Evolutionary conservation across 306 rosid species (phyloP).

Genomic region (Coriaria nepalensis): DNA sequence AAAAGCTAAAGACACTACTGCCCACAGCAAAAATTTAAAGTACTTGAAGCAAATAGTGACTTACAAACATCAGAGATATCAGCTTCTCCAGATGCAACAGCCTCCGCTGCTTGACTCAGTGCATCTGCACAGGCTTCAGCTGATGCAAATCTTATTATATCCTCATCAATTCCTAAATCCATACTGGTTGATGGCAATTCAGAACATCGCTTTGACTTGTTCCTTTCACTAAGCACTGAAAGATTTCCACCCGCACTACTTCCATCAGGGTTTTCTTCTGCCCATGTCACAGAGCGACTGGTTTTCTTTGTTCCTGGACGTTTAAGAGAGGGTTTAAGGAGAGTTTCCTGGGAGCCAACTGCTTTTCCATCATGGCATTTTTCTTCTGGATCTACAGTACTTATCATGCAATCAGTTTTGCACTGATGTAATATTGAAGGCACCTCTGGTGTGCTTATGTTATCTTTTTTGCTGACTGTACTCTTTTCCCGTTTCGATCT

Average conservation of each 20-base stretch:
- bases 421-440: constrained; percentile 30
- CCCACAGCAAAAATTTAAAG: constrained; percentile 1
- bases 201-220: constrained; percentile 11
- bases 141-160: constrained; percentile 26
- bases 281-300: constrained; percentile 78
- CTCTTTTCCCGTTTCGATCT: constrained; percentile 19
- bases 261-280: constrained; percentile 38
- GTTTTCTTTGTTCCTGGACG: constrained; percentile 37
- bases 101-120: constrained; percentile 62
- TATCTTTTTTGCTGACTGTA: constrained; percentile 15
- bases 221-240: constrained; percentile 19
- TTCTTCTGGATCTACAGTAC: constrained; percentile 24
- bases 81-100: constrained; percentile 42
- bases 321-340: constrained; percentile 57
- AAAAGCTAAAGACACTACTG: constrained; percentile 5
- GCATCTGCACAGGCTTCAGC: constrained; percentile 88
- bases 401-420: constrained; percentile 17
- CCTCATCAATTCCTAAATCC: constrained; percentile 19
- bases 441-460: constrained; percentile 21
- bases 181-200: constrained; percentile 3
- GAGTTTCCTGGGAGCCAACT: constrained; percentile 19
- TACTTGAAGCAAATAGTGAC: constrained; percentile 14
- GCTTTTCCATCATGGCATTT: constrained; percentile 17
- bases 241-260: constrained; percentile 3
- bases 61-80: constrained; percentile 63